Conservation (phyloP, 768 basidiomycete species). For the Calocybe gangraenosa region DNA sequence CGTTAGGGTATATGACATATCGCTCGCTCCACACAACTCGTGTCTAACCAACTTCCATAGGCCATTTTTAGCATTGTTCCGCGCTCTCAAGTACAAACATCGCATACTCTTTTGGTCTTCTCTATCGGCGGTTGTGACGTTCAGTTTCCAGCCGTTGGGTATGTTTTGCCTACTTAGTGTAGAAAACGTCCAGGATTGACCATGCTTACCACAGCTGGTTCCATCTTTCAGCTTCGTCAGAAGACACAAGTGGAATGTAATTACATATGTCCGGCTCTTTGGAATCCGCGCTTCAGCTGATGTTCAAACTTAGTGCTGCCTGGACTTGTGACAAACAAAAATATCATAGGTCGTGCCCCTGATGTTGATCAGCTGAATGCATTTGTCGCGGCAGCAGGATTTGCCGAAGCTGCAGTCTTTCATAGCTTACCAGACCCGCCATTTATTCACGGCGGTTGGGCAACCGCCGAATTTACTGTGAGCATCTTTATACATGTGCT, state of each 20-base stretch:
- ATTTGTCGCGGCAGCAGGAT: slow-evolving; percentile 60
- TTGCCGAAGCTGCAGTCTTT: slow-evolving; percentile 40
- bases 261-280: neutral
- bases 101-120: slow-evolving; percentile 50
- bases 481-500: slow-evolving; percentile 4
- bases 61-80: slow-evolving; percentile 36
- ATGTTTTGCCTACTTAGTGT: slow-evolving; percentile 22
- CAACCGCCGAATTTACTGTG: slow-evolving; percentile 50
- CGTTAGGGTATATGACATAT: slow-evolving; percentile 32
- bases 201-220: slow-evolving; percentile 33
- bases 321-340: slow-evolving; percentile 33
- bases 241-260: slow-evolving; percentile 20
- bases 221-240: slow-evolving; percentile 35
- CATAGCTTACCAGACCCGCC: slow-evolving; percentile 52
- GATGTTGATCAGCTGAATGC: slow-evolving; percentile 40
- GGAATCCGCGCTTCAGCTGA: neutral
- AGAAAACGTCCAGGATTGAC: too few relatives aligned
- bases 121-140: slow-evolving; percentile 38
- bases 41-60: slow-evolving; percentile 26
- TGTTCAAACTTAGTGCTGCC: slow-evolving; percentile 22
- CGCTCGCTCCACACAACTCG: neutral
- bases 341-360: slow-evolving; percentile 40
- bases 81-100: slow-evolving; percentile 49
- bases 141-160: slow-evolving; percentile 57
- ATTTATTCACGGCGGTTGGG: slow-evolving; percentile 49